Base-by-base conservation (phyloP, 257 asterid genomes). In the Nemophila menziesii region DNA sequence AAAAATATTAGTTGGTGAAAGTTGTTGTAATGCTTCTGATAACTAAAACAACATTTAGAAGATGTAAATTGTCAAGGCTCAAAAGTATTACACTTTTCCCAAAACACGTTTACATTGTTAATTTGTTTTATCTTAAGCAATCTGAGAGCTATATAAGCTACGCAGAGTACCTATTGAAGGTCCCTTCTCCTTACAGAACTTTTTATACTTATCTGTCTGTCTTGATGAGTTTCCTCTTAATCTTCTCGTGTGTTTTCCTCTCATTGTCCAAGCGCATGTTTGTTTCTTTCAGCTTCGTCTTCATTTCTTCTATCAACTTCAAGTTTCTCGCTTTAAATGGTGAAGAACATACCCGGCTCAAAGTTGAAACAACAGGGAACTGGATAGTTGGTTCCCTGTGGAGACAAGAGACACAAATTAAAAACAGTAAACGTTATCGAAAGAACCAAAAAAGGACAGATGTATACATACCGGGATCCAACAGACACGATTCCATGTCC, bases 401-500 rank as follows among this genome's bases (percentile, higher is more conserved):
- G 21, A 33, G 23, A 33, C 14, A n/a, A 49, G 12, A 42, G 23
- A 43, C 23, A 37, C 10, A 41, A 18, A 12, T 4, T 26, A 26
- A 10, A 5, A 5, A 4, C 33, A 26, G 10, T 26, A 4, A 10
- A 26, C 6, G 33, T 4, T 10, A 26, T 4, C 10, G 33, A 5
- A 26, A 10, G 5, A 26, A 26, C 5, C 33, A 26, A 26, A 26
- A 5, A 26, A 26, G 33, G 33, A 22, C 1, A 38, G 10, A 22
- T 2, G 3, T 38, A 16, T 12, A 34, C 67, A 15, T 63, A 82
- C 94, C 81, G 22, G 11, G 34, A 18, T 43, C 80, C 82, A 15
- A 58, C 41, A 44, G 70, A 57, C 33, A 70, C 10, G 18, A 67
- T 37, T 20, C 89, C 82, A 12, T 74, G 72, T 37, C 79, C 69